A percentile compares a stretch with the other conserved stretches of the same genome.
Conservation (phyloP, 192 early-diverging fungal species). For the Gorgonomyces haynaldii region DNA sequence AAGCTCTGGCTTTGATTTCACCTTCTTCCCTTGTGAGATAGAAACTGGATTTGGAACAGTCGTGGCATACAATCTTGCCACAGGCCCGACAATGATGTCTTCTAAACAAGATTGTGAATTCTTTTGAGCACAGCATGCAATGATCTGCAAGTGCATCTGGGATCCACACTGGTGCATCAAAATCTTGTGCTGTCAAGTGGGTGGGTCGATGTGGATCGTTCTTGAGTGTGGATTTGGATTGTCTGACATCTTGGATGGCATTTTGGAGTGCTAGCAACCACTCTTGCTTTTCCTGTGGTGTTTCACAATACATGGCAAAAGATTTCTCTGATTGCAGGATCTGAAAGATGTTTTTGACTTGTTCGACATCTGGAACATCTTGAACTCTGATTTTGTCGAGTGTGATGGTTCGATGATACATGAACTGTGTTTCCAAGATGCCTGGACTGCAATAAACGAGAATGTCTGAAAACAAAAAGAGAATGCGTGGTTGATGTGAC, state of each 20-base stretch:
- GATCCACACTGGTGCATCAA: constrained; percentile 58
- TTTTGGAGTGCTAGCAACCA: constrained; percentile 55
- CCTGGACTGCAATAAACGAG: constrained; percentile 54
- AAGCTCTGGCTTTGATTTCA: constrained; percentile 22
- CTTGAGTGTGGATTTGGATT: constrained; percentile 5
- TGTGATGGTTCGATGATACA: constrained; percentile 58
- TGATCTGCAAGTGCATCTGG: constrained; percentile 52
- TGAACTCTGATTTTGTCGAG: constrained; percentile 44
- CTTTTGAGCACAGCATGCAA: constrained; percentile 64
- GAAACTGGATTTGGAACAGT: constrained; percentile 21
- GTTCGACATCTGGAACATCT: constrained; percentile 15
- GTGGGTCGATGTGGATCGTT: constrained; percentile 41
- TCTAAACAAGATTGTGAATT: constrained; percentile 45
- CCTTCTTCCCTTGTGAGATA: constrained; percentile 15
- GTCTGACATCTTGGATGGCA: constrained; percentile 36
- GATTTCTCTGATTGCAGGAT: constrained; percentile 71
- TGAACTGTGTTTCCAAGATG: constrained; percentile 45
- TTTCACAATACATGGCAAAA: constrained; percentile 59
- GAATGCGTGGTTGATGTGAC: constrained; percentile 54
- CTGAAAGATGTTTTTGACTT: constrained; percentile 55
- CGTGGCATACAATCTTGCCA: constrained; percentile 68
- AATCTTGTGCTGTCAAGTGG: constrained; percentile 54
- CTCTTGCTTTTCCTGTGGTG: constrained; percentile 35
- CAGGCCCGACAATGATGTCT: constrained; percentile 70
- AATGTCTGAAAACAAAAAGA: constrained; percentile 70